Base-by-base conservation (phyloP, 2,329 filamentous ascomycete genomes). In the Calonectria pseudoturangicola region DNA sequence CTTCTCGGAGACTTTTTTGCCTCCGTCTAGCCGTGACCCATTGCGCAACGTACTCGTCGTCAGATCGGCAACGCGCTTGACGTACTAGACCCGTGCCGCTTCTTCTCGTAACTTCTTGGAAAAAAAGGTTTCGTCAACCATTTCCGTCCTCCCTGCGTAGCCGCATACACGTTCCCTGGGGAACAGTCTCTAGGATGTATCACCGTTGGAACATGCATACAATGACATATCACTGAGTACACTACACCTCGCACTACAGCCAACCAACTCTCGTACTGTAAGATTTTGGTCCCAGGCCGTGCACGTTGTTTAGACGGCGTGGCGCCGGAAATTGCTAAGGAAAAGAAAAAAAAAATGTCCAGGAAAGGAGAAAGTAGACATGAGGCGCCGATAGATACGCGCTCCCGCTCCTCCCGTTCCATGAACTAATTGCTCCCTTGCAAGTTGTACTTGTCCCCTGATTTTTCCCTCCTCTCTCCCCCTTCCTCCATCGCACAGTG, bases 61-160 rank as follows among this genome's bases (percentile, higher is more conserved):
- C 77, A 79, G 76, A 78, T 79, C 74, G 72, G 73, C 77, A 68
- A 74, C 68, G 68, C 62, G 60, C 47, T 48, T 25, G 69, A 68
- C 45, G 54, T 27, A 39, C 43, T 60, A 39, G 71, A 73, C 62
- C 66, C 68, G 63, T 18, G 21, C 48, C 51, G 43, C 54, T 30
- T 64, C 48, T 62, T 64, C 56, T 47, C 43, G 43, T 65, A 66
- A 50, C 41, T 41, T 41, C 28, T 56, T n/a, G 13, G n/a, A 15
- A 39, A 28, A 39, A 28, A 41, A 15, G 54, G 33, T 36, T 41
- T 41, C 54, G 54, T 41, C 36, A 60, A 39, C 21, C 54, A 25
- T 41, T 41, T 45, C 45, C 60, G 47, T 47, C 7, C 28, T 18
- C 30, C 30, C 28, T 39, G 9, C 64, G 18, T 18, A 12, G 15